phyloP scores from a whole-genome alignment of 2,329 filamentous ascomycete genomes.

The Pestalotiopsis sp. region DNA sequence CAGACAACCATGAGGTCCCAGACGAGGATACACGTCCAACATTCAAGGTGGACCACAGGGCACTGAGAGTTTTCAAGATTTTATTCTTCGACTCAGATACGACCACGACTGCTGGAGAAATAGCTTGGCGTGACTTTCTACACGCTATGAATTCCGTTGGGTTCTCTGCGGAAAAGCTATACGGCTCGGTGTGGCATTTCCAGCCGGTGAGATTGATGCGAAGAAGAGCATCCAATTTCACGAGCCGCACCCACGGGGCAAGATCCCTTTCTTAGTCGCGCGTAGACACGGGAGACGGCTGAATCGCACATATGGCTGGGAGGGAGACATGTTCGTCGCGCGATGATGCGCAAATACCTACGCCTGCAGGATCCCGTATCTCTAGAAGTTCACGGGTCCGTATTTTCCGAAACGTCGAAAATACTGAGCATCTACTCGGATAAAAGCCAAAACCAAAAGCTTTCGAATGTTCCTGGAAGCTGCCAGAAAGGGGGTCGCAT shows the following conservation, averaged over 20 bases:
- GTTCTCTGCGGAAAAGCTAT: conserved; percentile 57
- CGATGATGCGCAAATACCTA: neutral
- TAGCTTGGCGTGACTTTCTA: conserved; percentile 56
- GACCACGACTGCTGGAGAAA: conserved; percentile 45
- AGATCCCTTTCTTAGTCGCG: conserved; percentile 50
- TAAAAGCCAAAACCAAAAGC: too few relatives aligned
- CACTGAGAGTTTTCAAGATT: conserved; percentile 37
- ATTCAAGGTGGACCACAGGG: conserved; percentile 28
- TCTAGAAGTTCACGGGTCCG: too few relatives aligned
- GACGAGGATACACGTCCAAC: neutral
- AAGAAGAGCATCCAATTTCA: conserved; percentile 60
- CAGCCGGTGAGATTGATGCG: conserved; percentile 41
- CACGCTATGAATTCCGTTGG: conserved; percentile 52
- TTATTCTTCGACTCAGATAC: conserved; percentile 43
- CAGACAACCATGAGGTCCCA: neutral
- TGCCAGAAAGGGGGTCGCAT: too few relatives aligned
- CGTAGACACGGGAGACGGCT: conserved; percentile 52
- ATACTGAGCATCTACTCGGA: too few relatives aligned
- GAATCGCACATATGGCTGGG: conserved; percentile 53
- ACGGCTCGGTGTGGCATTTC: conserved; percentile 65
- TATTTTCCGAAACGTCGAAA: too few relatives aligned
- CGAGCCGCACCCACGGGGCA: conserved; percentile 58
- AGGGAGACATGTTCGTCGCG: conserved; percentile 43
- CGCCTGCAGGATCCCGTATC: too few relatives aligned
- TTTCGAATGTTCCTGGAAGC: too few relatives aligned